Evolutionary conservation across 768 basidiomycete species (phyloP).

Genomic region (Lactarius hengduanensis): DNA sequence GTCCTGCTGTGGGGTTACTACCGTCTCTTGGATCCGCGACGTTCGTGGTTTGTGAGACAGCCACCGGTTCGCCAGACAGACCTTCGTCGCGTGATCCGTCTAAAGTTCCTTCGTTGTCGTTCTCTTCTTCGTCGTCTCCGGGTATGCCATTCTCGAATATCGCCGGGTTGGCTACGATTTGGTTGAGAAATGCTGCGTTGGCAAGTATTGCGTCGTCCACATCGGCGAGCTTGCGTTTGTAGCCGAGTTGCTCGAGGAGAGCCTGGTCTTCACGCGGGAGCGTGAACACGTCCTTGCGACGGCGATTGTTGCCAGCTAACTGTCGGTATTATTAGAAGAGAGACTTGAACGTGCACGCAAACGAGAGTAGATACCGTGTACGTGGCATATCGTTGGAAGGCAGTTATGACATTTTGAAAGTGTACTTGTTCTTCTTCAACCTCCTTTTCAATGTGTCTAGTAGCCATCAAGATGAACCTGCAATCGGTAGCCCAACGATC

Average conservation of each 20-base stretch:
- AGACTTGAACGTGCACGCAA: background rate
- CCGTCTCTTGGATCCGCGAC: conserved; percentile 8
- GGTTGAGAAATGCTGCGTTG: conserved; percentile 75
- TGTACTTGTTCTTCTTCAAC: conserved; percentile 63
- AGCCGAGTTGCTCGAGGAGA: conserved; percentile 66
- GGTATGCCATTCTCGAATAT: conserved; percentile 65
- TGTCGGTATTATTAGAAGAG: conserved; percentile 29
- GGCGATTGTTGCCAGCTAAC: conserved; percentile 59
- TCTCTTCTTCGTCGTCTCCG: conserved; percentile 33
- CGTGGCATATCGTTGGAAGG: conserved; percentile 72
- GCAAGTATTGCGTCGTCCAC: conserved; percentile 79
- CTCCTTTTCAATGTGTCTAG: conserved; percentile 28
- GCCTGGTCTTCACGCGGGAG: conserved; percentile 69
- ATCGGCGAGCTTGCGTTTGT: conserved; percentile 71
- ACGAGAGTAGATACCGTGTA: conserved; percentile 56
- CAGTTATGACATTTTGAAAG: conserved; percentile 71
- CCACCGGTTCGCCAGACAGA: conserved; percentile 4
- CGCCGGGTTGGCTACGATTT: conserved; percentile 74
- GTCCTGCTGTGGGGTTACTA: background rate
- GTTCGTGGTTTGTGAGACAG: background rate
- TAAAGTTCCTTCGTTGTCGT: conserved; percentile 32
- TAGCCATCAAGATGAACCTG: conserved; percentile 16
- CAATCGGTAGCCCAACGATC: background rate
- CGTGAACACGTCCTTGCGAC: conserved; percentile 74
- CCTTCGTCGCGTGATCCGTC: conserved; percentile 20